Base-by-base conservation (phyloP, 192 early-diverging fungal genomes). In the Anaeromyces robustus region DNA sequence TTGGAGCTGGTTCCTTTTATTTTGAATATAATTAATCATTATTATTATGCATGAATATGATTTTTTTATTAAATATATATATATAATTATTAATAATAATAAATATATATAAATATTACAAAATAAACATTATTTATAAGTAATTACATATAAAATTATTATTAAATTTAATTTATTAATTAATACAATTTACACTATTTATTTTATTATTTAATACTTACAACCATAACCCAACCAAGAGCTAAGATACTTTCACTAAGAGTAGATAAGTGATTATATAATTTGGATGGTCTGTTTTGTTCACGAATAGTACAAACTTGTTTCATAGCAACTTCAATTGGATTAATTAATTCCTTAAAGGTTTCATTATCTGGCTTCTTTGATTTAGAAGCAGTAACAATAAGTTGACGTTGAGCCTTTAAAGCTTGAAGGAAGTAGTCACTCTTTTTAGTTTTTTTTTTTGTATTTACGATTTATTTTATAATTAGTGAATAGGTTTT, bases 181-280 rank as follows among this genome's bases (percentile, higher is more conserved):
- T n/a, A n/a, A n/a, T n/a, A n/a, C n/a, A n/a, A n/a, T n/a, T n/a
- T n/a, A n/a, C n/a, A n/a, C n/a, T n/a, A n/a, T n/a, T n/a, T n/a
- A n/a, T 11, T 30, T 6, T 31, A 5, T 12, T 80, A 14, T 7
- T 26, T 78, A 12, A 30, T 81, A 86, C 89, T 80, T 85, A 92
- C 92, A 29, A 95, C 88, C 4, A 92, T 89, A 39, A 97, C 93
- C 97, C 97, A 99, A 29, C 94, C 94, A 80, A 99, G 90, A 29
- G 94, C 96, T 29, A 93, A 89, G 78, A 95, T 91, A 83, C 95
- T 95, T 82, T 99, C 96, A 77, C 92, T 92, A 26, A 99, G 92
- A 17, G 92, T 86, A 31, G 92, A 90, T 81, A 99, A 86, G 82
- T 97, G 94, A 84, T 92, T 93, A 83, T 92, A 94, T 30, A 91